Base-by-base conservation (phyloP, 805 yeast genomes). In the Candida boidinii region DNA sequence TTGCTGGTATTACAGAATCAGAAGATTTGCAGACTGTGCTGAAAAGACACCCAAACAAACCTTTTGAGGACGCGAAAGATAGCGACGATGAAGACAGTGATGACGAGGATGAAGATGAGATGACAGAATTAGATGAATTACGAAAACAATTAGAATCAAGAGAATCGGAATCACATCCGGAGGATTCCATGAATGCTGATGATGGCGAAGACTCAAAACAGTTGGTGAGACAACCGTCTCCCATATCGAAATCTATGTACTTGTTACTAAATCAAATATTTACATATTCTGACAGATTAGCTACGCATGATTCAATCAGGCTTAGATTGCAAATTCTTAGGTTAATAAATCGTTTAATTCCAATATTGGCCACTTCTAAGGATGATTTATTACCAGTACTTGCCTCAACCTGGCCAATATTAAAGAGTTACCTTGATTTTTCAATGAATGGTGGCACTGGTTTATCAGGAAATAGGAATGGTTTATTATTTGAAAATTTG, bases 241-340 rank as follows among this genome's bases (percentile, higher is more conserved):
- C 78, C 0, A 60, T 88, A 0, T 82, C 94, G 0, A 59, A 68
- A 26, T 57, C 65, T 2, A 58, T 80, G 1, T 90, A 84, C 51
- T 51, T 56, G 25, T 58, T 78, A 2, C 56, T 83, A 1, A 71
- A 76, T 28, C 72, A 73, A 34, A 75, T 90, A 4, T 62, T 76
- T 33, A 68, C 64, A 5, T 84, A 86, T 49, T 79, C 90, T 6
- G 81, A 83, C 34, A 60, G 84, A 37, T 33, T 73, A 22, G 56
- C 85, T 23, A 75, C 84, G 2, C 92, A 83, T 44, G 70, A 73
- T 2, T 79, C 94, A 0, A 53, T 66, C 2, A 55, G 65, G 3
- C 53, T 90, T 20, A 68, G 73, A 27, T 49, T 69, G 3, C 78
- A 74, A 38, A 66, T 86, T 5, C 51, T 88, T 34, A 60, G 55